Conservation (phyloP, 371 early-diverging fungal genomes). For the Zopfochytrium polystomum region DNA sequence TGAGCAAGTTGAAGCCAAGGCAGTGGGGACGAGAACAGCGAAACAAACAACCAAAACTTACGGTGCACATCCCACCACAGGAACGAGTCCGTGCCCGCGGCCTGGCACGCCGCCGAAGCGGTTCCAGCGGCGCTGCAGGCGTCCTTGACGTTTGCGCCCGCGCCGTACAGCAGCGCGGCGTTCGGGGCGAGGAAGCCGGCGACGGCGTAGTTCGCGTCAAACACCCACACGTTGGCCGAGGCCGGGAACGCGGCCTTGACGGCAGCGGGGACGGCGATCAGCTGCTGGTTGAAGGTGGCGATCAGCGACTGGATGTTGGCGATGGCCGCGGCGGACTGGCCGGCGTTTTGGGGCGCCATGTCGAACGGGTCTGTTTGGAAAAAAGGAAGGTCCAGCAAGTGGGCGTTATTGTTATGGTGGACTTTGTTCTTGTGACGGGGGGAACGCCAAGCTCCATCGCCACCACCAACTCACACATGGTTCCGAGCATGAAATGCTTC, state of each 20-base stretch:
- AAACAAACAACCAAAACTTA: not conserved
- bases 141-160: not conserved
- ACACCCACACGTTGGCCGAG: not conserved
- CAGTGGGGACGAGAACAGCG: not conserved
- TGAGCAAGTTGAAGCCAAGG: not conserved
- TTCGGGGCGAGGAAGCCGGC: not conserved
- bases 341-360: slow-evolving; percentile 1
- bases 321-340: not conserved
- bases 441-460: too few relatives aligned
- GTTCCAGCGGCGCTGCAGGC: slow-evolving; percentile 1
- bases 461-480: slow-evolving; percentile 1
- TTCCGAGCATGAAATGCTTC: slow-evolving; percentile 2
- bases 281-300: not conserved
- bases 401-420: not conserved
- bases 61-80: slow-evolving; percentile 12
- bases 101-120: not conserved
- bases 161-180: slow-evolving; percentile 3
- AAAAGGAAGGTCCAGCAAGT: too few relatives aligned
- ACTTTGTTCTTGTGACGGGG: too few relatives aligned
- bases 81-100: not conserved
- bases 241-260: not conserved
- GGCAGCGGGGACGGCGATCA: not conserved
- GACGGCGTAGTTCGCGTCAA: not conserved
- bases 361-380: slow-evolving; percentile 5
- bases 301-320: slow-evolving; percentile 1